A percentile compares a stretch with the other conserved stretches of the same genome.
These are phyloP conservation scores for Funneliformis caledonium DNA, from an alignment of 371 early-diverging fungal species.

Conservation along the genomic window DNA sequence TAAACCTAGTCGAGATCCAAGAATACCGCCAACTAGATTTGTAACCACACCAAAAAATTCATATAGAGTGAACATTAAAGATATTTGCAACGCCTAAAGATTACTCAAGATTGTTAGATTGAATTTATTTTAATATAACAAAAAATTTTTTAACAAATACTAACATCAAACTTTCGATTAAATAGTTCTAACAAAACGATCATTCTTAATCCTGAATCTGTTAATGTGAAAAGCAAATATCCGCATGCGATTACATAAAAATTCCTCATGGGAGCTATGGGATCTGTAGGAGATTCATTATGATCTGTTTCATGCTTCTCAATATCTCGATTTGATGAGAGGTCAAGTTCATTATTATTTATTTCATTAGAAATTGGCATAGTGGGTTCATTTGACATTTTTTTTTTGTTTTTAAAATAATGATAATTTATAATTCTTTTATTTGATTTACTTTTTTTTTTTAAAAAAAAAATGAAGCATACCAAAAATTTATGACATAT, in stretches of 20 bases:
- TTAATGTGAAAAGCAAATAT: conserved; percentile 38
- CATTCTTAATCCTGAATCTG: conserved; percentile 38
- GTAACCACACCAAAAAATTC: conserved; percentile 33
- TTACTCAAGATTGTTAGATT: neutral
- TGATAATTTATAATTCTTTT: no score
- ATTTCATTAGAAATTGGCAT: no score
- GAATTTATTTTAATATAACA: neutral
- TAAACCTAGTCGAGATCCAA: conserved; percentile 33
- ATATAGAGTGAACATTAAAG: conserved; percentile 36
- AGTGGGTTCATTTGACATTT: no score
- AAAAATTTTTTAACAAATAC: neutral
- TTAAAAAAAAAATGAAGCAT: no score
- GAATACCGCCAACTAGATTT: conserved; percentile 31
- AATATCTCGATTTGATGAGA: no score
- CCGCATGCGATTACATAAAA: conserved; percentile 35
- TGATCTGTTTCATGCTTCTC: no score
- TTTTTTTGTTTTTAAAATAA: no score
- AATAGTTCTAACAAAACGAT: conserved; percentile 32
- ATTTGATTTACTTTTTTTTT: no score
- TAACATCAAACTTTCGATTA: conserved; percentile 17
- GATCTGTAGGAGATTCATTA: neutral
- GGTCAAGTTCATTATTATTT: no score
- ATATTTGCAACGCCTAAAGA: conserved; percentile 39
- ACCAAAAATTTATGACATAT: no score
- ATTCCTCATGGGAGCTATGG: conserved; percentile 27